Base-by-base conservation (phyloP, 108 stramenopile species). In the Seminavis robusta region DNA sequence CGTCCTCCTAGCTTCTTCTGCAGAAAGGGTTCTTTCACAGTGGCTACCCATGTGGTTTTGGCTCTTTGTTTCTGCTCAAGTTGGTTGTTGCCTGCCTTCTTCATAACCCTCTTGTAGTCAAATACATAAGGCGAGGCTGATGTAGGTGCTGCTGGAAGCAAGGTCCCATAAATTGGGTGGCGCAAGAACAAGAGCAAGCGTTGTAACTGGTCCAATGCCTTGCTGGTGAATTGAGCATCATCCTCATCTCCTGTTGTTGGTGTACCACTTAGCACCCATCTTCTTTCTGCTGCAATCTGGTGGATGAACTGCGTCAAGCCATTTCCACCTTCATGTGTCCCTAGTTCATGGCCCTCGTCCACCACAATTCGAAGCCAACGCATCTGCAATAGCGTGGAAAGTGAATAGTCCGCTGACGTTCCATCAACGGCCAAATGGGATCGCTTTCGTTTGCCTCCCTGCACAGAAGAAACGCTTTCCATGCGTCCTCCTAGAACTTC, bases 321-420 rank as follows among this genome's bases (percentile, higher is more conserved):
- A 28, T 30, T 56, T 30, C 65, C 69, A 49, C 67, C 65, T 28
- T 60, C 69, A 49, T 59, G 37, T 29, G 44, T 51, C 23, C 76
- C 77, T 33, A 94, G 69, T 24, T 86, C 84, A 41, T 94, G 90
- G 19, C 87, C 86, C 47, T 94, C 93, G 46, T 94, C 90, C 28
- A 84, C 76, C 23, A 77, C 63, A 19, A 90, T 40, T 2, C 83
- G 55, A 16, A 83, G 71, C 82, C 84, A 79, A 5, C 79, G 55
- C 28, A 78, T 2, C 32, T 65, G 64, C 13, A 81, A 11, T 7
- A 85, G 61, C 19, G 73, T 47, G 0, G 63, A n/a, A n/a, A n/a
- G n/a, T n/a, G n/a, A n/a, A n/a, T n/a, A 56, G 16, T 52, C 33
- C 17, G 33, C 36, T 6, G 54, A 21, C 23, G 46, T 7, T 37